Percentiles rank a stretch among this genome's conserved stretches.
Conservation (phyloP, 1,284 basidiomycete species). For the Sphagnurus paluster region DNA sequence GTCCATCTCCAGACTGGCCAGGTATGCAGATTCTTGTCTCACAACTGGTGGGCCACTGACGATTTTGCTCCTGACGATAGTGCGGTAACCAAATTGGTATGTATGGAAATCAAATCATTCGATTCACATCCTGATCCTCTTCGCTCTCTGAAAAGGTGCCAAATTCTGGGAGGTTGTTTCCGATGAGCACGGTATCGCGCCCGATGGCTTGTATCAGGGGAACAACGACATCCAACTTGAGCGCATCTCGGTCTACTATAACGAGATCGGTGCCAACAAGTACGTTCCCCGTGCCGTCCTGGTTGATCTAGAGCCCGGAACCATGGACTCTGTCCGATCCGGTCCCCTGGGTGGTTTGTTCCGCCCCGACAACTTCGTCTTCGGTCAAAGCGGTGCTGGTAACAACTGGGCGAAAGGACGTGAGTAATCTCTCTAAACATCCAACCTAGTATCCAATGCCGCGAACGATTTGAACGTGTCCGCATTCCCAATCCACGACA, state of each 20-base stretch:
- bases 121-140: slow-evolving; percentile 20
- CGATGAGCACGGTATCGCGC: slow-evolving; percentile 96
- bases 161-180: slow-evolving; percentile 99
- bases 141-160: slow-evolving; percentile 60
- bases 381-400: slow-evolving; percentile 88
- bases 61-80: slow-evolving; percentile 42
- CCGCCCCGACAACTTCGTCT: slow-evolving; percentile 95
- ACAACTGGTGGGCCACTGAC: slow-evolving; percentile 14
- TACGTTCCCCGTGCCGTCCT: slow-evolving; percentile 97
- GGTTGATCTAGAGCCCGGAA: slow-evolving; percentile 95
- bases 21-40: slow-evolving; percentile 46
- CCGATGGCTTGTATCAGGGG: slow-evolving; percentile 92
- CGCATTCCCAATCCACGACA: no score
- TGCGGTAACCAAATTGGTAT: slow-evolving; percentile 97
- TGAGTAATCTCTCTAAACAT: slow-evolving; percentile 47
- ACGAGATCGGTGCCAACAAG: slow-evolving; percentile 88
- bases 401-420: slow-evolving; percentile 98
- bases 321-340: slow-evolving; percentile 92
- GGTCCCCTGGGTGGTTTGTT: slow-evolving; percentile 85
- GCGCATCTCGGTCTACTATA: slow-evolving; percentile 96
- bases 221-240: slow-evolving; percentile 95
- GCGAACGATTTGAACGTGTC: not conserved
- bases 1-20: slow-evolving; percentile 97
- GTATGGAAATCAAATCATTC: slow-evolving; percentile 29
- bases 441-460: not conserved